Percentiles rank a stretch among this genome's conserved stretches.
These are phyloP conservation scores for Cicer pinnatifidum DNA, from an alignment of 306 rosid species.

Conservation along the genomic window DNA sequence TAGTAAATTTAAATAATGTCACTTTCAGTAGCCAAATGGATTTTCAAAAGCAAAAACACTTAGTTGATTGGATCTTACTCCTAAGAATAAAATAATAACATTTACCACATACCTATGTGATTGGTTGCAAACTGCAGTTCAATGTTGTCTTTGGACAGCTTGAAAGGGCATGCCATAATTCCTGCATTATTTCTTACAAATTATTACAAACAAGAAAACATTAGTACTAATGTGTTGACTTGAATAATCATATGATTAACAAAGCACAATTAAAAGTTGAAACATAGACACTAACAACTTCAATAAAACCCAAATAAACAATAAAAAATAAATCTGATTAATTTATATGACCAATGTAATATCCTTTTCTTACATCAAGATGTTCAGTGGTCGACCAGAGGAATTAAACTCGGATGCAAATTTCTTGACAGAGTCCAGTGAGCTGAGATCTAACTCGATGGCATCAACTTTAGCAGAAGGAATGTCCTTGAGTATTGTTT, in stretches of 20 bases:
- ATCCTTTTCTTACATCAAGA: constrained; percentile 72
- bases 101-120: constrained; percentile 64
- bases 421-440: constrained; percentile 72
- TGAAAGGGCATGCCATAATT: constrained; percentile 83
- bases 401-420: constrained; percentile 74
- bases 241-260: constrained; percentile 26
- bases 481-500: constrained; percentile 64
- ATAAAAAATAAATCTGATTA: constrained; percentile 25
- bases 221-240: constrained; percentile 36
- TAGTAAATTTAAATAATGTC: not conserved
- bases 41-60: not conserved
- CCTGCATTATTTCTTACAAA: constrained; percentile 92
- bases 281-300: not conserved
- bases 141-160: constrained; percentile 76
- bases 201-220: constrained; percentile 41
- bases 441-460: constrained; percentile 86
- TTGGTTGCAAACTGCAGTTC: constrained; percentile 96
- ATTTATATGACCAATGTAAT: not conserved
- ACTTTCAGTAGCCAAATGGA: not conserved
- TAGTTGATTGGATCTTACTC: not conserved
- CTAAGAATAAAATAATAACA: not conserved
- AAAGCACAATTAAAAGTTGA: constrained; percentile 12
- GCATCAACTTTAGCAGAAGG: constrained; percentile 83
- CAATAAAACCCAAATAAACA: constrained; percentile 20
- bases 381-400: constrained; percentile 75